Evolutionary conservation across 1,139 yeast genomes (phyloP).

Genomic region (Saccharomyces hybrid): DNA sequence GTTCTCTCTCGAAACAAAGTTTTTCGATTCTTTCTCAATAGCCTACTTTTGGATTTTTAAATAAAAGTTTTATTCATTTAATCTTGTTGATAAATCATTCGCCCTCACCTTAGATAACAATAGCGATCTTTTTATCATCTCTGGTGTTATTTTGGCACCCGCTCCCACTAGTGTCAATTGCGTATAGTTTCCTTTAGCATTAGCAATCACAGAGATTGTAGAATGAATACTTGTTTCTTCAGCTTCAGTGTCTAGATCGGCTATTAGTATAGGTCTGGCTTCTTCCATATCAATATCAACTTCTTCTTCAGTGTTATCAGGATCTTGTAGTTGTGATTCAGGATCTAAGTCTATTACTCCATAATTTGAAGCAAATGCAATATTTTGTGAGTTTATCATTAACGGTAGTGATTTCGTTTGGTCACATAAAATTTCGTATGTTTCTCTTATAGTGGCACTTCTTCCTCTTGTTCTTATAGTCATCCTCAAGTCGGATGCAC

Average conservation of each 20-base stretch:
- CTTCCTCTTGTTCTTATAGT: constrained; percentile 48
- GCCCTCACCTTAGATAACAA: constrained; percentile 40
- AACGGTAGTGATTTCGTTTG: constrained; percentile 32
- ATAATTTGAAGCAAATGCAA: constrained; percentile 53
- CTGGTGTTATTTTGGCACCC: constrained; percentile 41
- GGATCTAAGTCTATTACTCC: constrained; percentile 48
- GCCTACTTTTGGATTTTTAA: too few relatives aligned
- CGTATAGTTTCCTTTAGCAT: constrained; percentile 30
- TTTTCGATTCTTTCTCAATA: background rate
- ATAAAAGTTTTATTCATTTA: background rate
- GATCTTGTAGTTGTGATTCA: constrained; percentile 32
- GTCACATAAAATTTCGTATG: constrained; percentile 41
- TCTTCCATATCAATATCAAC: constrained; percentile 28
- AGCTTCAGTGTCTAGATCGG: constrained; percentile 74
- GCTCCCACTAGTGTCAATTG: constrained; percentile 39
- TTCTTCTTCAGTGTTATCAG: constrained; percentile 28
- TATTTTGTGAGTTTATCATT: constrained; percentile 32
- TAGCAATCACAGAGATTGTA: constrained; percentile 29
- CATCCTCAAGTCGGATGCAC: constrained; percentile 43
- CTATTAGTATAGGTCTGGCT: constrained; percentile 39
- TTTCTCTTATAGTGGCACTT: constrained; percentile 41
- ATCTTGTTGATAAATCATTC: constrained; percentile 23
- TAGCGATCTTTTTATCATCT: constrained; percentile 41
- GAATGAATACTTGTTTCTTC: constrained; percentile 46
- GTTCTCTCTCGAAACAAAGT: background rate